phyloP scores from a whole-genome alignment of 225 moss, liverwort and hornwort genomes.

The Thuidium tamariscinum region DNA sequence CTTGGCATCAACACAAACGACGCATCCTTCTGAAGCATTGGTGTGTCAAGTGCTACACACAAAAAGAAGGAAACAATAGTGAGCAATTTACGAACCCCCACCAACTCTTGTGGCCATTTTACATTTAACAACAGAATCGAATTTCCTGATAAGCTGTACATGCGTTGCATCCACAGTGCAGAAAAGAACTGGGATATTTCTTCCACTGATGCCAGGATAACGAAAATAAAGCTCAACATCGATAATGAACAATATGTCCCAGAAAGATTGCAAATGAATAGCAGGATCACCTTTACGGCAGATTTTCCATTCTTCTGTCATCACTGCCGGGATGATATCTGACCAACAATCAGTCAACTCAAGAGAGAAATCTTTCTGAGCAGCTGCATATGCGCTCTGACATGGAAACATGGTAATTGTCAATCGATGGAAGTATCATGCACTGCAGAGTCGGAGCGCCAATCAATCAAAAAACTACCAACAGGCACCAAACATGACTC shows the following conservation, averaged over 20 bases:
- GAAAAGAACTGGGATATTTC: not conserved
- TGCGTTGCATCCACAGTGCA: not conserved
- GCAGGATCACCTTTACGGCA: constrained; percentile 69
- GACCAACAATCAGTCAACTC: constrained; percentile 94
- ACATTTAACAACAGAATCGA: not conserved
- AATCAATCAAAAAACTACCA: not conserved
- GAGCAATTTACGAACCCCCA: not conserved
- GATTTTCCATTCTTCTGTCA: constrained; percentile 89
- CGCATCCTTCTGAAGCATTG: constrained; percentile 83
- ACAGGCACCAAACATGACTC: not conserved
- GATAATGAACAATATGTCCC: not conserved
- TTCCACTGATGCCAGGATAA: not conserved
- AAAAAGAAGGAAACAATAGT: not conserved
- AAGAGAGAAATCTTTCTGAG: constrained; percentile 56
- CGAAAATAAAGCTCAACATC: not conserved
- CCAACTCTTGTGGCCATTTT: not conserved
- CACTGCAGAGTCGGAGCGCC: not conserved
- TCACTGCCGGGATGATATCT: constrained; percentile 90
- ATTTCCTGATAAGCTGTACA: not conserved
- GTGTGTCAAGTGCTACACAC: constrained; percentile 82
- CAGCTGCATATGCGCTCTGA: constrained; percentile 74
- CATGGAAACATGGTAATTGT: not conserved
- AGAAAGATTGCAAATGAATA: not conserved
- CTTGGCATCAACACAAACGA: constrained; percentile 93
- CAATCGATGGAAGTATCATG: not conserved